Base-by-base conservation (phyloP, 2,329 filamentous ascomycete species). In the Plectosphaerella cucumerina region DNA sequence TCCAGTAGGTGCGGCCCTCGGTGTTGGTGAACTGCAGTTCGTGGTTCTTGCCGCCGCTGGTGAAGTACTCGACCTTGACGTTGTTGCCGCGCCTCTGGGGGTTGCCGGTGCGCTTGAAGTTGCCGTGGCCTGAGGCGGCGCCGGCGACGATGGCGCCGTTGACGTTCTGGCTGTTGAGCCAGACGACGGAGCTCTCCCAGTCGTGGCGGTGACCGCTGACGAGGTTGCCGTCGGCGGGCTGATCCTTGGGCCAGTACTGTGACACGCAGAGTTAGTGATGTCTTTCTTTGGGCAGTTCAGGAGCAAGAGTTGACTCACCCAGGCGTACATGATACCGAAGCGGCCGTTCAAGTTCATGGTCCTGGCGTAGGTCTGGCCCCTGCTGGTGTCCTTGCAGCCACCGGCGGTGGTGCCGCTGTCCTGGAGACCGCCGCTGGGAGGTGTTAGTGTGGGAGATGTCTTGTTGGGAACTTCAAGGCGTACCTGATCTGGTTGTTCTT, bases 171-270 rank as follows among this genome's bases (percentile, higher is more conserved):
- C 58, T 58, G 50, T 66, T 53, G 44, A 70, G 49, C 59, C 59
- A 62, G 14, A 72, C 59, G 3, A 72, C 60, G 17, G 59, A 53
- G 47, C 59, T 64, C 55, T 73, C 70, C 69, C 69, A 73, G 55
- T 73, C 70, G 52, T 72, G 66, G 4, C 70, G 66, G 51, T 73
- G 70, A 26, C 64, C 62, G 3, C 70, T 64, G 42, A 62, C 11
- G 17, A 22, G 10, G 4, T 53, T 48, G 26, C 26, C 44, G 26
- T 47, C 44, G 31, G 44, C 44, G 26, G 44, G 31, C 26, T 47
- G 44, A 14, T 47, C 44, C 44, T 47, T 47, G 44, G 44, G 44
- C 31, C 44, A 47, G 44, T 47, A 47, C 44, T 8, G 12, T 10
- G 23, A 26, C 23, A 26, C 23, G 23, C 10, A 10, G 23, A 26